Evolutionary conservation across 176 grass and related monocot genomes (phyloP), one percentile per base, ranked within the genome.

Genomic region (Chloris gayana): DNA sequence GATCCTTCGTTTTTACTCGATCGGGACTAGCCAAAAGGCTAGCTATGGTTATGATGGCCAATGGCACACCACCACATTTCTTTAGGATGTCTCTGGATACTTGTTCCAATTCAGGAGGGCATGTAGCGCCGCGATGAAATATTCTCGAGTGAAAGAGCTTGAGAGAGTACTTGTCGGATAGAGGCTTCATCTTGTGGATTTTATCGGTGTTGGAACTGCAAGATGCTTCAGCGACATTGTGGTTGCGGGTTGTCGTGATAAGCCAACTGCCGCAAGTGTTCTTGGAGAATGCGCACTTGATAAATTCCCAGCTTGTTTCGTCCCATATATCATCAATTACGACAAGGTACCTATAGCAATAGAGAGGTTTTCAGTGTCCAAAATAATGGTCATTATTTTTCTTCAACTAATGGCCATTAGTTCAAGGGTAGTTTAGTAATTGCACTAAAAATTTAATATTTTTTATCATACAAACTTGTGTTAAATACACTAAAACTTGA

Each of bases 241-340:
- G 22, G 17, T 56, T 67, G 60, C 76, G 76, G 22, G 37, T 47
- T 1, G 76, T 70, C 17, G 14, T 9, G 3, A 70, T 27, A 46
- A 70, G 8, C 30, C 24, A 26, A 46, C 68, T 46, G 26, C 24
- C 14, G 26, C 41, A 25, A 47, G 6, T 29, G 27, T 27, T 70
- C 25, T 29, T 25, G 17, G 1, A 2, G 1, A 70, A 17, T 18
- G 7, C 68, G 15, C 4, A 29, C 45, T 8, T 47, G 41, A 70
- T 47, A 9, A 4, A 0, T 29, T 47, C 0, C 39, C 68, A 70
- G 0, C 1, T 50, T 13, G 9, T 9, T 2, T 39, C 6, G 25
- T 59, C 33, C 72, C 50, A 75, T 75, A 75, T 38, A 19, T 75
- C 72, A 18, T 75, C 72, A 75, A 75, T 75, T 6, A 75, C 33